Evolutionary conservation across 495 filamentous ascomycete species (phyloP).

Genomic region (Clavariopsis aquatica): DNA sequence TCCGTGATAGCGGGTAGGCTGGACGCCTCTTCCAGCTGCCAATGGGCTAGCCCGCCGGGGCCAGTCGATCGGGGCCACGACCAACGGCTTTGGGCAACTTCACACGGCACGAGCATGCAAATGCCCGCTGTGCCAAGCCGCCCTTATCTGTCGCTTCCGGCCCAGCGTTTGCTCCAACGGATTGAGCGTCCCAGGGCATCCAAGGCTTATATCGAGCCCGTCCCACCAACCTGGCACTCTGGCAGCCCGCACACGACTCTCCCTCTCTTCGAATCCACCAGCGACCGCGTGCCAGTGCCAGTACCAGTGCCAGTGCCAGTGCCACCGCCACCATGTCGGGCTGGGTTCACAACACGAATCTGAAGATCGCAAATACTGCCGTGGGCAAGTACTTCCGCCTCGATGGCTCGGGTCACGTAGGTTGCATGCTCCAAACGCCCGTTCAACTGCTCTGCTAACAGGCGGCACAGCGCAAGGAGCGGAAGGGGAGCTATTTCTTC

Average conservation of each 20-base stretch:
- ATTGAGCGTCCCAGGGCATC: neutral
- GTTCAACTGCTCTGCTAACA: neutral
- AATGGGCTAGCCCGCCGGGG: neutral
- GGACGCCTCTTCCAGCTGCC: neutral
- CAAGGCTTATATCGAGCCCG: constrained; percentile 12
- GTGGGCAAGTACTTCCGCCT: constrained; percentile 74
- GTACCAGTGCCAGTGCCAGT: neutral
- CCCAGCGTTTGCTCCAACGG: neutral
- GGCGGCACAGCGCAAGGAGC: constrained; percentile 55
- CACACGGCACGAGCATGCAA: constrained; percentile 10
- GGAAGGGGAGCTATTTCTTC: constrained; percentile 74
- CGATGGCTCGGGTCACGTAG: constrained; percentile 74
- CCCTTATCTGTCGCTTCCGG: constrained; percentile 24
- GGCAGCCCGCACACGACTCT: neutral
- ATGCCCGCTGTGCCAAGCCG: constrained; percentile 14
- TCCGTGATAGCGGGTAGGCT: constrained; percentile 3
- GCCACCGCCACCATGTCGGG: constrained; percentile 40
- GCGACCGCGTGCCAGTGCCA: neutral
- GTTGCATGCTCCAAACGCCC: constrained; percentile 41
- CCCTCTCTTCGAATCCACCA: neutral
- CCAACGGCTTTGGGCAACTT: constrained; percentile 12
- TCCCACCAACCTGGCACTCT: neutral
- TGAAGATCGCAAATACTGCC: constrained; percentile 56
- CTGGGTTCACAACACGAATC: constrained; percentile 57
- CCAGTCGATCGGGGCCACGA: too few relatives aligned